Conservation (phyloP, 202 grass and related monocot genomes). For the Brachypodium distachyon region DNA sequence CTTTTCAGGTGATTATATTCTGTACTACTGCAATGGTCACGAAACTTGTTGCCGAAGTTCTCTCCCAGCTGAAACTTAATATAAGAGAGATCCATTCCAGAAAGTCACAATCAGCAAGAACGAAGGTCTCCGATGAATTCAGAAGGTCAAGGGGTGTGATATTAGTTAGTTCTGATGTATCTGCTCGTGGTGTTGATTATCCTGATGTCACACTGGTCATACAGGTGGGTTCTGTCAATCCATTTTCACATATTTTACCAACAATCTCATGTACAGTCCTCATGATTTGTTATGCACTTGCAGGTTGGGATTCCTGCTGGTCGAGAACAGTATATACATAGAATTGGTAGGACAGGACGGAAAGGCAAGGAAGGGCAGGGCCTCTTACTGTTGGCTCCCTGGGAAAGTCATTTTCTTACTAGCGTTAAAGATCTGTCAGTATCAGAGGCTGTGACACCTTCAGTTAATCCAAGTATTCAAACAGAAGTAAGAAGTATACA, state of each 20-base stretch:
- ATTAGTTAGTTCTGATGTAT: constrained; percentile 95
- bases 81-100: constrained; percentile 93
- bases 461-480: constrained; percentile 34
- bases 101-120: constrained; percentile 74
- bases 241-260: not conserved
- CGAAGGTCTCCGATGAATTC: constrained; percentile 91
- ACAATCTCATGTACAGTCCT: not conserved
- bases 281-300: constrained; percentile 7
- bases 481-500: constrained; percentile 38
- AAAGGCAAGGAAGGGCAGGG: constrained; percentile 93
- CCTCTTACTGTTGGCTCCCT: constrained; percentile 76
- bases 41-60: constrained; percentile 73
- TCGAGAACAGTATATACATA: constrained; percentile 97
- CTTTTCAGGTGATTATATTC: constrained; percentile 83
- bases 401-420: constrained; percentile 72
- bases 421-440: constrained; percentile 76
- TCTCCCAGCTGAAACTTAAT: constrained; percentile 71
- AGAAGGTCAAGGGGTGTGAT: constrained; percentile 79
- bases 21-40: constrained; percentile 97
- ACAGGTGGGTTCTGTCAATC: constrained; percentile 50
- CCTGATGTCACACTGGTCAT: constrained; percentile 90
- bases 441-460: constrained; percentile 49
- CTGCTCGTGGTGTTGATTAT: constrained; percentile 95
- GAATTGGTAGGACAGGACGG: constrained; percentile 87
- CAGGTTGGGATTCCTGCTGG: constrained; percentile 77